Conservation (phyloP, 148 eudicot species). For the Chenopodium album region DNA sequence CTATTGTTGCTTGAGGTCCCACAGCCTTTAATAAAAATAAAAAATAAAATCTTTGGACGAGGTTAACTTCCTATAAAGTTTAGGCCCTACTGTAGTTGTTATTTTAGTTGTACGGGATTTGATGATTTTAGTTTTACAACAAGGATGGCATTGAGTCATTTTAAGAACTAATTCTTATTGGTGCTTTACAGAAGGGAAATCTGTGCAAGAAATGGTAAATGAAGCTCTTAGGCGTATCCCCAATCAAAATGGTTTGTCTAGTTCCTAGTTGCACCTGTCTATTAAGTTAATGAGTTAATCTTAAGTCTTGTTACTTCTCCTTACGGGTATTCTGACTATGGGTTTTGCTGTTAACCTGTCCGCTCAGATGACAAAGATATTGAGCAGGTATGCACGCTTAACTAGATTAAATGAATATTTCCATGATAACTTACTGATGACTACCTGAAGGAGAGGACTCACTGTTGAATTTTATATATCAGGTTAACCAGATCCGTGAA, state of each 20-base stretch:
- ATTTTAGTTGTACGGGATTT: neutral
- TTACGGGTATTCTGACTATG: slow-evolving; percentile 24
- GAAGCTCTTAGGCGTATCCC: slow-evolving; percentile 89
- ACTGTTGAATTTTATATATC: slow-evolving; percentile 19
- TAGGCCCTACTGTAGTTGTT: neutral
- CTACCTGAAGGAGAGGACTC: slow-evolving; percentile 8
- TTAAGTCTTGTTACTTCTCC: slow-evolving; percentile 1
- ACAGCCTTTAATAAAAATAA: neutral
- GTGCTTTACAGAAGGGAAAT: slow-evolving; percentile 75
- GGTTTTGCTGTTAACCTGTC: slow-evolving; percentile 26
- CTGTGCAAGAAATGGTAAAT: slow-evolving; percentile 90
- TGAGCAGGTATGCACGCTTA: slow-evolving; percentile 59
- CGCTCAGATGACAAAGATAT: slow-evolving; percentile 81
- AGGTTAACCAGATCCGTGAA: slow-evolving; percentile 95
- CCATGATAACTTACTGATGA: slow-evolving; percentile 1
- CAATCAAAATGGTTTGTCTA: slow-evolving; percentile 64
- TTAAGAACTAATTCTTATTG: slow-evolving; percentile 7
- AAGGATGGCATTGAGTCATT: neutral
- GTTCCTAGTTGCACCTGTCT: slow-evolving; percentile 9
- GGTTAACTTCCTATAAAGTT: neutral
- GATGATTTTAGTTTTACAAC: neutral
- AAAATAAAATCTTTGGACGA: neutral
- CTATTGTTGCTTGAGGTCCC: neutral
- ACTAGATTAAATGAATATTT: neutral
- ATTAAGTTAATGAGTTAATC: neutral